These are phyloP conservation scores for Dinochytrium kinnereticum DNA, from an alignment of 371 early-diverging fungal genomes.

Conservation along the genomic window DNA sequence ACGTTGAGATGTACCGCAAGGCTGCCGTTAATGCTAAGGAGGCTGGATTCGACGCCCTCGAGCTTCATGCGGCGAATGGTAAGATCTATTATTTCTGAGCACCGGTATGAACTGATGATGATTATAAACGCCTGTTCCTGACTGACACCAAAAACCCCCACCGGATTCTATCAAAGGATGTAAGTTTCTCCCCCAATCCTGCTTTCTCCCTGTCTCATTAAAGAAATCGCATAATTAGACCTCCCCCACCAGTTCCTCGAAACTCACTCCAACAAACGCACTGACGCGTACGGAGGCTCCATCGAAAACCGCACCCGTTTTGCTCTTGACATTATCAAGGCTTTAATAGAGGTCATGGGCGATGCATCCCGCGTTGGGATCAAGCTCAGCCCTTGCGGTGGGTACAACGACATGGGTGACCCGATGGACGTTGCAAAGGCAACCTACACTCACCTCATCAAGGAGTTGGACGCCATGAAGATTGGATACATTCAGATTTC, in stretches of 20 bases:
- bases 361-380: conserved; percentile 31
- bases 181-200: neutral
- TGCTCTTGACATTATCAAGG: conserved; percentile 64
- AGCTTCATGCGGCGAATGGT: conserved; percentile 47
- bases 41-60: conserved; percentile 48
- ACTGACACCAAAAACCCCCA: too few species aligned
- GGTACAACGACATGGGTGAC: conserved; percentile 36
- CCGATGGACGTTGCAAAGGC: conserved; percentile 12
- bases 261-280: conserved; percentile 25
- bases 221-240: too few species aligned
- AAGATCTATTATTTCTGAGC: too few species aligned
- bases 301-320: conserved; percentile 80
- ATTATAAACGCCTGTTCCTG: too few species aligned
- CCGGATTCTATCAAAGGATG: too few species aligned
- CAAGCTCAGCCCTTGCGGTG: conserved; percentile 31
- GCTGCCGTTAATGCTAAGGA: conserved; percentile 27
- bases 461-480: conserved; percentile 20
- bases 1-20: conserved; percentile 24
- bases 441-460: conserved; percentile 28
- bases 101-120: too few species aligned
- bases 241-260: conserved; percentile 37
- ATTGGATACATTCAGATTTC: conserved; percentile 30
- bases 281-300: conserved; percentile 61
- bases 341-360: conserved; percentile 61
- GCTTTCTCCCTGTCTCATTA: neutral